Base-by-base conservation (phyloP, 768 basidiomycete genomes). In the Suillus clintonianus region DNA sequence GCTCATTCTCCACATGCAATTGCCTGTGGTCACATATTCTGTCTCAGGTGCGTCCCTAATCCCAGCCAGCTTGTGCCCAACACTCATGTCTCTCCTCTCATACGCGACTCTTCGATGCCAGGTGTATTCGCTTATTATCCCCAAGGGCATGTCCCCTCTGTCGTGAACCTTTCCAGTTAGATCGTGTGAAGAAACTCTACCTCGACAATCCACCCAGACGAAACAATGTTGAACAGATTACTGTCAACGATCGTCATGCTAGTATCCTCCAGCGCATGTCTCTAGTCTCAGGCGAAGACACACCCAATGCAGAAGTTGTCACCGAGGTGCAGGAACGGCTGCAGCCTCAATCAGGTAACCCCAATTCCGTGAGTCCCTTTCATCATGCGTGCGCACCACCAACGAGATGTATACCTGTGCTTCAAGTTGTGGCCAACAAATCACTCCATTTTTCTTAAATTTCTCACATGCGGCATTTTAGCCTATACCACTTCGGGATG, bases 21-120 rank as follows among this genome's bases (percentile, higher is more conserved):
- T 65, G 83, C 87, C 36, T 93, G 91, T 69, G 91, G 91, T 39
- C 89, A 92, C 74, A 83, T 90, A 41, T 91, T 92, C 78, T 92
- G 90, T 71, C 79, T 80, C 71, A 73, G 77, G 90, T 90, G 71
- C 72, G 89, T 82, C 63, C 34, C 50, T 36, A 19, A 50, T 59
- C 63, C 64, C 62, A 63, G 64, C 51, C 30, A 64, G 50, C 27
- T 60, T 54, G 15, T 30, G 5, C 19, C 10, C 17, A 13, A 30
- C 32, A 53, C 11, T 50, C 32, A 37, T 32, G 48, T 42, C 22
- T 51, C 51, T 62, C 36, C 48, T 60, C 47, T 50, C 60, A 60
- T 64, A 58, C n/a, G 59, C 48, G 59, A 59, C 17, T 24, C 13
- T 13, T 50, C 30, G 47, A 59, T 22, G 13, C n/a, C 22, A 89